phyloP scores from a whole-genome alignment of 495 filamentous ascomycete genomes.

The Hypoxylon perforatum region DNA sequence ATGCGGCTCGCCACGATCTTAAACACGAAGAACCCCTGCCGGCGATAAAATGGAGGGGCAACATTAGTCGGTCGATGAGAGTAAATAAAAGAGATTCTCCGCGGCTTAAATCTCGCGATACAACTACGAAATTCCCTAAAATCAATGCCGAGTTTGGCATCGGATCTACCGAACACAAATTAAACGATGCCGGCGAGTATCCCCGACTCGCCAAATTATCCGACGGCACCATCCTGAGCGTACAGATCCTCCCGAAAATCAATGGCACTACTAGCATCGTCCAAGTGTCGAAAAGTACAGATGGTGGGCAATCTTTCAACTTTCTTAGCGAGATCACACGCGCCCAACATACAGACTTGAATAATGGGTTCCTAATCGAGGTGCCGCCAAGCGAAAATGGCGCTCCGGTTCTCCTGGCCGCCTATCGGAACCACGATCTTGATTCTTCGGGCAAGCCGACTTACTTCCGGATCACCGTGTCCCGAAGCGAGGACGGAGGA shows the following conservation, averaged over 20 bases:
- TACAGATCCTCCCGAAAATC: neutral
- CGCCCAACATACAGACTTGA: neutral
- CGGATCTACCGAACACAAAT: neutral
- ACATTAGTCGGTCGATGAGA: neutral
- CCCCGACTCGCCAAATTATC: neutral
- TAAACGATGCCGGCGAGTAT: neutral
- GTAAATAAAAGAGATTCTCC: neutral
- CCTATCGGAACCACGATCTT: conserved; percentile 1
- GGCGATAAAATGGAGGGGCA: neutral
- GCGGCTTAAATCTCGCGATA: neutral
- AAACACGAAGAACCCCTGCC: neutral
- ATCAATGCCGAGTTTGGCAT: neutral
- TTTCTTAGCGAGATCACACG: neutral
- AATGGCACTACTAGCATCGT: neutral
- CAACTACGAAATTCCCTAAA: neutral
- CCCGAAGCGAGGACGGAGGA: neutral
- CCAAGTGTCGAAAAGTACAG: neutral
- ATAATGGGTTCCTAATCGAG: conserved; percentile 2
- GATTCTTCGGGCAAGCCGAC: neutral
- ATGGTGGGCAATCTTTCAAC: neutral
- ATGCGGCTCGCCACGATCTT: neutral
- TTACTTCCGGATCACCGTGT: conserved; percentile 3
- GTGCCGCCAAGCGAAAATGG: neutral
- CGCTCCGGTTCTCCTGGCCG: neutral
- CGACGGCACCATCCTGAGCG: conserved; percentile 3